Conservation (phyloP, 202 grass and related monocot species). For the Elaeis oleifera region DNA sequence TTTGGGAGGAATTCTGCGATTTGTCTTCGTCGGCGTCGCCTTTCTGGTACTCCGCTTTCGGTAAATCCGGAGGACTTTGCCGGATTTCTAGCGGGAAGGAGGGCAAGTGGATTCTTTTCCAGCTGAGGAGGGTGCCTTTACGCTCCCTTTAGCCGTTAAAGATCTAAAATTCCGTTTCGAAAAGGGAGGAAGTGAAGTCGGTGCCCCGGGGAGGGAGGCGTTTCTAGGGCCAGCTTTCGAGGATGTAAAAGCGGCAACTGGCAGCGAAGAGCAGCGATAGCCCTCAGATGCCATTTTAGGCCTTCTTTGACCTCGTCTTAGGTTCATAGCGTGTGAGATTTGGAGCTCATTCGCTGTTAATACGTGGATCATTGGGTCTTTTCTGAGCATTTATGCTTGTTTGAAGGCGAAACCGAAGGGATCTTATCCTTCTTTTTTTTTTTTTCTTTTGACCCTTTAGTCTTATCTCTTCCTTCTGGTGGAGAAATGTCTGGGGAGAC, state of each 20-base stretch:
- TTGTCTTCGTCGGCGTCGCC: background rate
- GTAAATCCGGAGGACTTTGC: no score
- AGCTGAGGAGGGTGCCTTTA: background rate
- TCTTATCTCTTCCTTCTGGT: no score
- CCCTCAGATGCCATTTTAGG: background rate
- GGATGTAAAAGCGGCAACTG: background rate
- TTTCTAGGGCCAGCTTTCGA: background rate
- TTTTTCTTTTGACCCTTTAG: no score
- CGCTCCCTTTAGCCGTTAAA: background rate
- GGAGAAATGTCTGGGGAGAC: no score
- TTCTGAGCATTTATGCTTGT: conserved; percentile 3
- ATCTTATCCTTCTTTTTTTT: no score
- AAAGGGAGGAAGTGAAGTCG: background rate
- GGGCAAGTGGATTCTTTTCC: no score
- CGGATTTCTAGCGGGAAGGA: no score
- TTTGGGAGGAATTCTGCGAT: background rate
- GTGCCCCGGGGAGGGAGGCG: background rate
- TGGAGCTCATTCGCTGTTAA: conserved; percentile 6
- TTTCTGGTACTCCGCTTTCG: background rate
- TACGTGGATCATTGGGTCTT: background rate
- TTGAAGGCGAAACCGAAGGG: background rate
- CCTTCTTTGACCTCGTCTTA: background rate
- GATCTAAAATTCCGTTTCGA: background rate
- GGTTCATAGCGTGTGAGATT: background rate
- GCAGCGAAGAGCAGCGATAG: background rate